Conservation (phyloP, 441 rosid species). For the Brassica balearica region DNA sequence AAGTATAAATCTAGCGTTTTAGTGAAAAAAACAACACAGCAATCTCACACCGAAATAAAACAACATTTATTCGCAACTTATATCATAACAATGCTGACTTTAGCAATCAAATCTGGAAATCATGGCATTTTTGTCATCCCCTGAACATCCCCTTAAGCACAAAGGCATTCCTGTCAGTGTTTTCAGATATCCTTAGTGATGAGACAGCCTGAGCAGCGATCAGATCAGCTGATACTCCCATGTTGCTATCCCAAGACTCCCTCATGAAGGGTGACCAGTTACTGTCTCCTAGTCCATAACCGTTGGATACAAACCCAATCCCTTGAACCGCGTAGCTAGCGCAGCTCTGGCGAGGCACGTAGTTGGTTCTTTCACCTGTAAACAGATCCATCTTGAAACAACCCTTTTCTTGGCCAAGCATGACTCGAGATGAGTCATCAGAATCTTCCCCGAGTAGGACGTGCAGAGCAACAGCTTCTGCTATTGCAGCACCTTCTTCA, state of each 20-base stretch:
- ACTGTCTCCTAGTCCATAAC: constrained; percentile 53
- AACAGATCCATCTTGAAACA: constrained; percentile 56
- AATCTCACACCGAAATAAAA: constrained; percentile 19
- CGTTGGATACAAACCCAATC: constrained; percentile 62
- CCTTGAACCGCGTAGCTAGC: constrained; percentile 55
- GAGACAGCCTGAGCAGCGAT: constrained; percentile 90
- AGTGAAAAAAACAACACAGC: constrained; percentile 9
- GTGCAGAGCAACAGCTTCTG: constrained; percentile 96
- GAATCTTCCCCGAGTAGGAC: constrained; percentile 92
- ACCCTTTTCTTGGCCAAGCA: constrained; percentile 57
- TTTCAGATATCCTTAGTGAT: constrained; percentile 82
- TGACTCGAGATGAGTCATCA: constrained; percentile 69
- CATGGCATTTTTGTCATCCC: constrained; percentile 36
- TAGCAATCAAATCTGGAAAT: neutral
- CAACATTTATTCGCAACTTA: neutral
- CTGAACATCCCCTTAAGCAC: constrained; percentile 69
- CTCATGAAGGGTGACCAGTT: constrained; percentile 63
- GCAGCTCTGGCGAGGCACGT: constrained; percentile 47
- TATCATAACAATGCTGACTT: neutral
- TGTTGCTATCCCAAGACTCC: constrained; percentile 55
- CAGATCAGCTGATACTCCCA: constrained; percentile 67
- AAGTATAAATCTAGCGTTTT: neutral
- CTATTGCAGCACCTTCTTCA: constrained; percentile 96
- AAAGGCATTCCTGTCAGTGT: constrained; percentile 57
- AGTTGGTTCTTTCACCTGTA: constrained; percentile 51